Percentiles rank a stretch among this genome's conserved stretches.
phyloP scores from a whole-genome alignment of 768 basidiomycete genomes.

The Mycena kentingensis region DNA sequence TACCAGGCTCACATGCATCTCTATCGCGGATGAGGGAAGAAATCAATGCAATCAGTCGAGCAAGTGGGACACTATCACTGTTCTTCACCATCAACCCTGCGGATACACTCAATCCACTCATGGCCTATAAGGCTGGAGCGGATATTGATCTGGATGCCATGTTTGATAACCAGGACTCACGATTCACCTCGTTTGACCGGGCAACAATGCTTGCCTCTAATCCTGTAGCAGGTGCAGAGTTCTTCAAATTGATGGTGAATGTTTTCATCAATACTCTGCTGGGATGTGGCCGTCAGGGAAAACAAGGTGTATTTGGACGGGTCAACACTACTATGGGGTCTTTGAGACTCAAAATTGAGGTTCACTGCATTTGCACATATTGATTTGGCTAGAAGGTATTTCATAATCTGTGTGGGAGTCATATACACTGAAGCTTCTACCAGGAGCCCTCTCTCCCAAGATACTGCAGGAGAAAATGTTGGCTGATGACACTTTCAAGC shows the following conservation, averaged over 20 bases:
- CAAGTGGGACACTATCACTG: slow-evolving; percentile 13
- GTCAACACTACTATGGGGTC: slow-evolving; percentile 28
- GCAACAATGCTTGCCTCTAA: slow-evolving; percentile 26
- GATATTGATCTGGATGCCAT: slow-evolving; percentile 24
- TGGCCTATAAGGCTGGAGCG: slow-evolving; percentile 16
- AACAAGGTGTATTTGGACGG: slow-evolving; percentile 32
- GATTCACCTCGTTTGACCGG: slow-evolving; percentile 11
- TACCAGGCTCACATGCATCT: slow-evolving; percentile 19
- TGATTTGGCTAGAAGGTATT: slow-evolving; percentile 10
- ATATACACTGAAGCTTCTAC: neutral
- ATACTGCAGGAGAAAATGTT: slow-evolving; percentile 9
- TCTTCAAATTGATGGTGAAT: slow-evolving; percentile 34
- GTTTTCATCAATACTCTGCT: slow-evolving; percentile 28
- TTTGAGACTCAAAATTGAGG: slow-evolving; percentile 35
- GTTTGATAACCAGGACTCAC: slow-evolving; percentile 10
- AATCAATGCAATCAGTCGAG: slow-evolving; percentile 16
- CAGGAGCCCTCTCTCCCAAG: slow-evolving; percentile 14
- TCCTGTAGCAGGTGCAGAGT: slow-evolving; percentile 37
- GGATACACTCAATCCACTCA: slow-evolving; percentile 21
- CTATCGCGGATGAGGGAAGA: slow-evolving; percentile 18
- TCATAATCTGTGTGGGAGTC: too few species aligned
- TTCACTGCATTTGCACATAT: slow-evolving; percentile 28
- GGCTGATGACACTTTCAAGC: slow-evolving; percentile 6
- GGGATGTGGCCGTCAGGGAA: slow-evolving; percentile 13
- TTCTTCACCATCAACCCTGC: slow-evolving; percentile 27